A percentile compares a stretch with the other conserved stretches of the same genome.
phyloP scores from a whole-genome alignment of 768 basidiomycete genomes.

The Phanerochaete sordida region DNA sequence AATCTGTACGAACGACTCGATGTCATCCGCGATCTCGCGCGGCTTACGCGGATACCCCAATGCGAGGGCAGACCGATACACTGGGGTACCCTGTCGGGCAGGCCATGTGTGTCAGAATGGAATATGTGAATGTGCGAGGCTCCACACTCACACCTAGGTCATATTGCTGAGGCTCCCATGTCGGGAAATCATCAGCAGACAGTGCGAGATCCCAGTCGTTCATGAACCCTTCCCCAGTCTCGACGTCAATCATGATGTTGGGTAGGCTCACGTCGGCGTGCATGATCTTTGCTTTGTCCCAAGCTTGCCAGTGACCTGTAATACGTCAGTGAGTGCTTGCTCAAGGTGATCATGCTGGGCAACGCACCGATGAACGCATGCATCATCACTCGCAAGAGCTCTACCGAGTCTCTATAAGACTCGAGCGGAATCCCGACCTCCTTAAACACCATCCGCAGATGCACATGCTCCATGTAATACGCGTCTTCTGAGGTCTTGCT shows the following conservation, averaged over 20 bases:
- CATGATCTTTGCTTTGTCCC: background rate
- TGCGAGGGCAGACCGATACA: no score
- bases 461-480: background rate
- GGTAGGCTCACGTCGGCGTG: background rate
- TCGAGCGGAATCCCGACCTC: slow-evolving; percentile 1
- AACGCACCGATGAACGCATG: background rate
- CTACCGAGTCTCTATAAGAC: background rate
- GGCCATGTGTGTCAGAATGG: no score
- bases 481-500: background rate
- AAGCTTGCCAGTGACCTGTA: background rate
- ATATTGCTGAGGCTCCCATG: background rate
- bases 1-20: no score
- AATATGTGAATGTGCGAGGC: no score
- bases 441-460: slow-evolving; percentile 3
- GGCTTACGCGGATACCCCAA: no score
- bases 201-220: slow-evolving; percentile 6
- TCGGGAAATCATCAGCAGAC: background rate
- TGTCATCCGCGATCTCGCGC: no score
- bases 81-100: no score
- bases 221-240: background rate
- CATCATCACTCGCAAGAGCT: background rate
- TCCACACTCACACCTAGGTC: background rate
- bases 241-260: background rate
- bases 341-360: no score
- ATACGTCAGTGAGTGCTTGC: background rate